Evolutionary conservation across 169 alveolate genomes (phyloP), one percentile per base, ranked within the genome.

Genomic region (Plasmodium gonderi): DNA sequence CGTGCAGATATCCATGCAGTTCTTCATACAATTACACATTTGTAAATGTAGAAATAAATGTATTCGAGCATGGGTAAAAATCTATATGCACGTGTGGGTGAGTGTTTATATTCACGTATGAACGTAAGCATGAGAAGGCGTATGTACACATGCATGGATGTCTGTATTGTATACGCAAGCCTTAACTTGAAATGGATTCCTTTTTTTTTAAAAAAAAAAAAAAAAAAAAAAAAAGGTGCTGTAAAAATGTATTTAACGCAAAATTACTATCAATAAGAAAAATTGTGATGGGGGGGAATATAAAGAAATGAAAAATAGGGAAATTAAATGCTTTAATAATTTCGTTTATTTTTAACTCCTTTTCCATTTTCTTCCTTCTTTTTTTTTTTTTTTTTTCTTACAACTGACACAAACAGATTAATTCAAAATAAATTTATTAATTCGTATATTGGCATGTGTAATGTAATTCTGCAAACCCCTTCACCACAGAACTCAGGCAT

Each of bases 191-290:
- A 60, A 60, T 60, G 72, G n/a, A 60, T 36, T 60, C 14, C 40
- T 60, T 60, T 0, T n/a, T n/a, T n/a, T n/a, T n/a, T n/a, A n/a
- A n/a, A n/a, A n/a, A n/a, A 54, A 54, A 54, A 17, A 60, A 60
- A 20, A 60, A 17, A 17, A 20, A 60, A 23, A 60, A 60, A 60
- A 60, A 60, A 29, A 60, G 26, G 72, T 29, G 17, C 40, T n/a
- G 72, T 23, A 38, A 75, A 75, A 75, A 36, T 36, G 31, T 75
- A 38, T 31, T 75, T 75, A 40, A 75, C 68, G 81, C 81, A 75
- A 75, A 75, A 75, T 36, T 75, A 75, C 17, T 75, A 60, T 1
- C 72, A 20, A 42, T 17, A 75, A 8, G 69, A 12, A 40, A 49
- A 75, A 40, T 75, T 40, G 33, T 6, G 38, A 31, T 2, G 81